Evolutionary conservation across 202 grass and related monocot species (phyloP).

Genomic region (Sporobolus alterniflorus): DNA sequence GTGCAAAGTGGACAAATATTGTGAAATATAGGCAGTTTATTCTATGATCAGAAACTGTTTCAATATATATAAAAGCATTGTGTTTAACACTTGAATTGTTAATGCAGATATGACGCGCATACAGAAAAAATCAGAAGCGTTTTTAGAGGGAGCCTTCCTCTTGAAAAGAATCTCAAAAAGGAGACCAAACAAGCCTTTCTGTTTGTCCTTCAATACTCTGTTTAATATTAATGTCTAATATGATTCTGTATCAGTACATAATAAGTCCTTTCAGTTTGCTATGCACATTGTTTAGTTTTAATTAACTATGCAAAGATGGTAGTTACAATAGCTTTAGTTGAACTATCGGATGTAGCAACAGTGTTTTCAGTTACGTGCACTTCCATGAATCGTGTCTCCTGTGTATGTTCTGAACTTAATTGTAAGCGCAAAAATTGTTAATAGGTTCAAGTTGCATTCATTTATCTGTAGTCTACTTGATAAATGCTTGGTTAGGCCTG

Average conservation of each 20-base stretch:
- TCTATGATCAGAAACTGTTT: constrained; percentile 10
- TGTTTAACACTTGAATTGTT: constrained; percentile 25
- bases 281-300: constrained; percentile 1
- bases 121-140: constrained; percentile 73
- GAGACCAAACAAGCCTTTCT: constrained; percentile 73
- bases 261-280: neutral
- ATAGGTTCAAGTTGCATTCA: neutral
- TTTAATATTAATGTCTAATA: neutral
- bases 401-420: constrained; percentile 18
- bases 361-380: neutral
- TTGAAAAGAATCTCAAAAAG: constrained; percentile 68
- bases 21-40: neutral
- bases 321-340: neutral
- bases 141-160: constrained; percentile 64
- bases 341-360: constrained; percentile 11
- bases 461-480: neutral
- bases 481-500: neutral
- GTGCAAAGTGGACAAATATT: neutral
- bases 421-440: neutral
- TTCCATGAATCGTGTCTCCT: neutral
- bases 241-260: constrained; percentile 8
- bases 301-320: constrained; percentile 22
- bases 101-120: constrained; percentile 74
- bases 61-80: neutral
- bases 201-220: constrained; percentile 44